Evolutionary conservation across 371 early-diverging fungal genomes (phyloP), one percentile per base, ranked within the genome.

Genomic region (Rhizopus arrhizus): DNA sequence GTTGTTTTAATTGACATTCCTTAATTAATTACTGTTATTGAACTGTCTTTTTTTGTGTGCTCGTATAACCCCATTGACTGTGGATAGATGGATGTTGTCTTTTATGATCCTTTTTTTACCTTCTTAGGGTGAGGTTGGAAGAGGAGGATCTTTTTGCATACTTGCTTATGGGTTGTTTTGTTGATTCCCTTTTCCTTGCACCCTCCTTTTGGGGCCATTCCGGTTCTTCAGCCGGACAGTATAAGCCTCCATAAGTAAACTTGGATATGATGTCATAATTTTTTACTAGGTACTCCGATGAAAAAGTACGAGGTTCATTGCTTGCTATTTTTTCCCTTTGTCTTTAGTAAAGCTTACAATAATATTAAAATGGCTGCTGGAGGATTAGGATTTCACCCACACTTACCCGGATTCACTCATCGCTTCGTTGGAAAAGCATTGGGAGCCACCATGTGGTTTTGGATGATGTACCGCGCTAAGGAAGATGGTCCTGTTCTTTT

Each of bases 401-500:
- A 81, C 53, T 63, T 74, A 53, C 73, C 78, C 58, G 68, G 77
- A 50, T 74, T 74, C 54, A 70, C 75, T 69, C 77, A 81, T 58
- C 76, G 78, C 43, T 78, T 75, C 53, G 66, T 72, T 59, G 76
- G 78, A 29, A 81, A 81, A 63, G 70, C 73, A 16, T 77, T 90
- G 50, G 90, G 91, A 52, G 90, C 91, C 31, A 65, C 84, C 70
- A 89, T 91, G 90, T 91, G 89, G 89, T 89, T 91, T 70, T 92
- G 89, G 89, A 89, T 91, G 84, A 89, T 91, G 89, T 91, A 92
- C 75, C 85, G 91, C 65, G 85, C 88, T 45, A 91, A 91, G 73
- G 85, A 92, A 72, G 91, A 91, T 65, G 89, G 88, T 31, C 84
- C 90, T 34, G 86, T 85, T 41, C 78, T 85, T 68, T 80, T 90